Evolutionary conservation across 345 rosid genomes (phyloP), one percentile per base, ranked within the genome.

Genomic region (Boechera stricta): DNA sequence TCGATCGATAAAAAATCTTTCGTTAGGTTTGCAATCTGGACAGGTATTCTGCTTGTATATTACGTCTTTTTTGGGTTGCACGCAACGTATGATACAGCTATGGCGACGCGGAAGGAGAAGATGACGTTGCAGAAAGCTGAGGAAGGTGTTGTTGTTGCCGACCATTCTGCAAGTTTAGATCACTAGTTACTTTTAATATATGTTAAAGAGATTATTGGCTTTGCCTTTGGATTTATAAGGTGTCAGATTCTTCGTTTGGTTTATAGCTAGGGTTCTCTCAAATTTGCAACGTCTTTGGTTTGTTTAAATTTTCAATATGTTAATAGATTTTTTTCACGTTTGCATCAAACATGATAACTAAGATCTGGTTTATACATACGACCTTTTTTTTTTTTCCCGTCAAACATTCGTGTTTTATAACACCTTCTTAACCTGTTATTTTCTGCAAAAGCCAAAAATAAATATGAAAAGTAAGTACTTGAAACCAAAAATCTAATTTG

Each of bases 21-120:
- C 24, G 38, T 44, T n/a, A 88, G 97, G 76, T 94, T 94, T 63
- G 91, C 77, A 7, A 15, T 86, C 1, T 94, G 96, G 94, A 93
- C 94, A 3, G 71, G 1, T 26, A 0, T 85, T 24, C 75, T 92
- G 52, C 32, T 92, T 71, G 57, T 90, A 15, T 92, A 92, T 76
- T 92, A 90, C 67, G 38, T 90, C 41, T 76, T 92, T 12, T 56
- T 92, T 10, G 98, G 97, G 31, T 73, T 92, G 47, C 97, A 92
- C 65, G 90, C 97, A 4, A 77, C 90, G 0, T 83, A 90, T 49
- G 97, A 92, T 78, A 77, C 90, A 1, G 91, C 94, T 0, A 84
- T 82, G 74, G 86, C 73, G 1, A 72, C 69, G 2, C 26, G 33
- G 52, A 77, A 63, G 8, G 73, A 33, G 36, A 76, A 45, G 16